Conservation (phyloP, 2,329 filamentous ascomycete species). For the Knufia petricola region DNA sequence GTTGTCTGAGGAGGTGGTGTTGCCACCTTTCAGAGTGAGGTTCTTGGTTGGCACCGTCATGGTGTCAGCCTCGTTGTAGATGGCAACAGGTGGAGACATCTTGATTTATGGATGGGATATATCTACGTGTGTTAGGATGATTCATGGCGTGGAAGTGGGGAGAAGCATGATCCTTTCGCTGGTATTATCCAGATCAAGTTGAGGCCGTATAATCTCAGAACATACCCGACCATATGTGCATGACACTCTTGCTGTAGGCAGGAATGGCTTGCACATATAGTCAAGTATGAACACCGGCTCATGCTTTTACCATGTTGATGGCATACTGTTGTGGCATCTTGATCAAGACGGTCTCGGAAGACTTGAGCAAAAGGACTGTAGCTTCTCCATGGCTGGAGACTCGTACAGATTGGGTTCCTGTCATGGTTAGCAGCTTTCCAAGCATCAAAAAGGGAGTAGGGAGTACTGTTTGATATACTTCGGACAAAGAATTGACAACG, state of each 20-base stretch:
- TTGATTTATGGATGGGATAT: conserved; percentile 26
- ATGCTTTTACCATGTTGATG: conserved; percentile 37
- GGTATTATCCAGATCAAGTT: conserved; percentile 99
- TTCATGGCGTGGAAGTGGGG: conserved; percentile 24
- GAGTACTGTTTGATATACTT: not conserved
- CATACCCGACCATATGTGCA: conserved; percentile 26
- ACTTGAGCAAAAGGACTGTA: conserved; percentile 17
- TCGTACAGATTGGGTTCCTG: not conserved
- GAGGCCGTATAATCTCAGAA: conserved; percentile 85
- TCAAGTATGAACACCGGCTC: conserved; percentile 52
- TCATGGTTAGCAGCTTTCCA: not conserved
- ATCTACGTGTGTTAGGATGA: conserved; percentile 27
- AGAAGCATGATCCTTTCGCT: conserved; percentile 98
- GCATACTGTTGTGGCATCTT: conserved; percentile 33
- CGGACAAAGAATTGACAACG: not conserved
- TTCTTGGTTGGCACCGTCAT: conserved; percentile 40
- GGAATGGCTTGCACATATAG: conserved; percentile 18
- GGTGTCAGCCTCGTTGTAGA: conserved; percentile 45
- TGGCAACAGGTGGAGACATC: conserved; percentile 73
- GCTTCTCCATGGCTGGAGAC: conserved; percentile 10
- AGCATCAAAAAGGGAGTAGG: not conserved
- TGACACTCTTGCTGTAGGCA: conserved; percentile 11
- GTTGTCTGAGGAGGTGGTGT: conserved; percentile 25
- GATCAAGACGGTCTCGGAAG: conserved; percentile 28
- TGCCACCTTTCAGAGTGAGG: conserved; percentile 28